Evolutionary conservation across 2,329 filamentous ascomycete genomes (phyloP).

Genomic region (Dothideomycetes sp.): DNA sequence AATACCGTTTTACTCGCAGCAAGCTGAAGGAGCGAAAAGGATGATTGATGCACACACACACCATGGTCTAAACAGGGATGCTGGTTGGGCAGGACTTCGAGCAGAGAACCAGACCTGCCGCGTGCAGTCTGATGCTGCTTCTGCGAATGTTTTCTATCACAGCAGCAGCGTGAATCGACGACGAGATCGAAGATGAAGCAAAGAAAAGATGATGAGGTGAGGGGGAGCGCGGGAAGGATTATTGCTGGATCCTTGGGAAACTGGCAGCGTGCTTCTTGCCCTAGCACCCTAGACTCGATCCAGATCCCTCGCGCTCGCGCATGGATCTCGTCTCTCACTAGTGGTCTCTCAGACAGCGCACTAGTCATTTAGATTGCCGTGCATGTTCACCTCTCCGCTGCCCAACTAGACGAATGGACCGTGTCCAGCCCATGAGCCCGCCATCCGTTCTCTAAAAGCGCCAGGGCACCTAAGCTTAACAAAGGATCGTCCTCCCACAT

Average conservation of each 20-base stretch:
- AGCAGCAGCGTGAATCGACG: constrained; percentile 7
- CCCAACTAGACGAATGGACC: constrained; percentile 29
- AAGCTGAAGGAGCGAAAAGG: constrained; percentile 2
- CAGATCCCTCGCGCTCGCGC: constrained; percentile 33
- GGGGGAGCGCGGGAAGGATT: constrained; percentile 2
- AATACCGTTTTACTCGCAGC: constrained; percentile 12
- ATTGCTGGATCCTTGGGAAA: too few relatives aligned
- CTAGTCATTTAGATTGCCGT: constrained; percentile 33
- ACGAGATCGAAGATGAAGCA: constrained; percentile 9
- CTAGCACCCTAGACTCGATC: constrained; percentile 24
- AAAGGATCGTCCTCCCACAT: constrained; percentile 37
- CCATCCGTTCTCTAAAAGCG: constrained; percentile 35
- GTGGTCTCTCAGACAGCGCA: constrained; percentile 32
- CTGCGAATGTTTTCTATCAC: not conserved
- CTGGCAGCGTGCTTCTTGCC: too few relatives aligned
- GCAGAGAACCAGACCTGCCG: constrained; percentile 2
- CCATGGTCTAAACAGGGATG: constrained; percentile 9
- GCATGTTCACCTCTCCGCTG: constrained; percentile 30
- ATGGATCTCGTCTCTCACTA: constrained; percentile 30
- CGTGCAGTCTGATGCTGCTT: constrained; percentile 10
- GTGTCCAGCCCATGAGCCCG: constrained; percentile 37
- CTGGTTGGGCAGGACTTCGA: constrained; percentile 2
- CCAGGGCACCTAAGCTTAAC: constrained; percentile 40
- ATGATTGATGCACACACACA: too few relatives aligned
- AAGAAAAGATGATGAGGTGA: constrained; percentile 9